A percentile compares a stretch with the other conserved stretches of the same genome.
These are phyloP conservation scores for Diplodia scrobiculata DNA, from an alignment of 2,329 filamentous ascomycete genomes.

Conservation along the genomic window DNA sequence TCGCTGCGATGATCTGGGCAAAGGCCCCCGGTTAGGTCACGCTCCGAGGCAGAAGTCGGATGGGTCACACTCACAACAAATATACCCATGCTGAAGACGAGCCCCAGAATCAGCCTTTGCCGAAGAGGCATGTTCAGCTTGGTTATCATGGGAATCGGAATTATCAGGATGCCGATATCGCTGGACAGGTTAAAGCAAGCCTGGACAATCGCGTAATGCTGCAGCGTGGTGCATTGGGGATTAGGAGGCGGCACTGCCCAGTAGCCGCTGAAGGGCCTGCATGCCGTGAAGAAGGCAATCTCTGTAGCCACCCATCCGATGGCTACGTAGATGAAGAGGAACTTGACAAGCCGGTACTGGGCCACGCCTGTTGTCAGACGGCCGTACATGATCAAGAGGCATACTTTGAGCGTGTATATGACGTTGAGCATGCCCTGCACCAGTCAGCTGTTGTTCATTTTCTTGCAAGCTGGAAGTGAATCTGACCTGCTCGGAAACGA, in stretches of 20 bases:
- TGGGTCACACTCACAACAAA: constrained; percentile 55
- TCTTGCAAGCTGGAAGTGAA: neutral
- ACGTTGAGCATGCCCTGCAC: constrained; percentile 61
- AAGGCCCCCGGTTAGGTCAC: neutral
- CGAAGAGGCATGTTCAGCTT: constrained; percentile 54
- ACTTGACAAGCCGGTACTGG: constrained; percentile 48
- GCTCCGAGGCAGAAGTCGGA: constrained; percentile 36
- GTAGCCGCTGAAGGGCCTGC: constrained; percentile 59
- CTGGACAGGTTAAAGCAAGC: constrained; percentile 62
- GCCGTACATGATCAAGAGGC: constrained; percentile 60
- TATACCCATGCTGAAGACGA: constrained; percentile 55
- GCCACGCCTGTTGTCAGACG: constrained; percentile 43
- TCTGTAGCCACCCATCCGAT: constrained; percentile 57
- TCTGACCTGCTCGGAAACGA: constrained; percentile 49
- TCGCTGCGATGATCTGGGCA: constrained; percentile 44
- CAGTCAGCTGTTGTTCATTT: constrained; percentile 28
- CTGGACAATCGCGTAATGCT: constrained; percentile 62
- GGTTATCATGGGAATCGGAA: constrained; percentile 55
- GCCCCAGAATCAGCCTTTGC: constrained; percentile 57
- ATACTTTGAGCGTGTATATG: constrained; percentile 57
- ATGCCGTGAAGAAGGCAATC: constrained; percentile 57
- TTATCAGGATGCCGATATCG: constrained; percentile 42
- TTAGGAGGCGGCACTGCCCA: constrained; percentile 60
- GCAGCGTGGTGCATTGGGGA: constrained; percentile 60
- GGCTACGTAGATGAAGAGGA: constrained; percentile 53